Evolutionary conservation across 306 rosid genomes (phyloP), one percentile per base, ranked within the genome.

Genomic region (Ormosia semicastrata): DNA sequence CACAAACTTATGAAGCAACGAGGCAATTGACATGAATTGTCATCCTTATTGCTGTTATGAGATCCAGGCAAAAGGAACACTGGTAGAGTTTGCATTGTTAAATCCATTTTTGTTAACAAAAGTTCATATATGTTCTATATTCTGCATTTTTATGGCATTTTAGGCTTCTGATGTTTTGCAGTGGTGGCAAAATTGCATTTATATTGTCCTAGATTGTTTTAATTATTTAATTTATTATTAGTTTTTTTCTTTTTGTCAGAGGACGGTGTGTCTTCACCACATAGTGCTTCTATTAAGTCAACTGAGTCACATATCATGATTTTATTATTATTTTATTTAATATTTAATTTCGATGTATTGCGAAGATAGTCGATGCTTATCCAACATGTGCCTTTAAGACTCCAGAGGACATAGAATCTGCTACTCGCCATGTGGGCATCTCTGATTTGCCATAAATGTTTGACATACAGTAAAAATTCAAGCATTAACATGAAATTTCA

Each of bases 71-170:
- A 7, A 69, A 52, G 18, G 41, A 80, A 60, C 70, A 75, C 14
- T 49, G 57, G 44, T 29, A n/a, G 73, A 76, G 74, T 78, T 63
- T 33, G 71, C 46, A 41, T 52, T 49, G 37, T 59, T 66, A 11
- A 65, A 66, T 76, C 75, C 79, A 58, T 80, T 83, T 80, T 81
- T 80, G 77, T 75, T 15, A 57, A 71, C 53, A 39, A 0, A 73
- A 57, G 39, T 46, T 63, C 14, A 40, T 84, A 7, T 36, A 50
- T 80, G 59, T 36, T 44, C 8, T 41, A 71, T 70, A 52, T 71
- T 82, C 43, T 43, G 74, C 82, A 64, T 71, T 81, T 62, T 53
- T 34, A 56, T 76, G 49, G 71, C 78, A 59, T 47, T 66, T 67
- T 68, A 49, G 13, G 47, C 58, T 69, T 60, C 36, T 33, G 13